These are phyloP conservation scores for Rhizophagus prolifer DNA, from an alignment of 192 early-diverging fungal genomes.

Conservation along the genomic window DNA sequence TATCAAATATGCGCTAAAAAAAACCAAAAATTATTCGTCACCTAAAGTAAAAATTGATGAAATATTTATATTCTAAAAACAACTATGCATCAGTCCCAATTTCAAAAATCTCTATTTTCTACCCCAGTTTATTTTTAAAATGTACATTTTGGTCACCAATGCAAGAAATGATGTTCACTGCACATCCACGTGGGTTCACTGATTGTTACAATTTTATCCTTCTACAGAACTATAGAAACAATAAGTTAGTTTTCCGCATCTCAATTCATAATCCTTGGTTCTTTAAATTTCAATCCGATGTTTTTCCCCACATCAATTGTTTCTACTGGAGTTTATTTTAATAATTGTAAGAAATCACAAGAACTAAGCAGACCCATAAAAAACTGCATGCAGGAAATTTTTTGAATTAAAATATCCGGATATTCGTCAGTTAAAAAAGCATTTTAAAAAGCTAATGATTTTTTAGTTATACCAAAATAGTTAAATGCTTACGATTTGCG, in stretches of 20 bases:
- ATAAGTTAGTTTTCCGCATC: too few species aligned
- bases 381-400: neutral
- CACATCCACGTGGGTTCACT: slow-evolving; percentile 5
- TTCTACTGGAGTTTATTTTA: too few species aligned
- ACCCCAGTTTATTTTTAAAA: neutral
- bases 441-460: too few species aligned
- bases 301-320: too few species aligned
- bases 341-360: too few species aligned
- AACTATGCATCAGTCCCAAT: neutral
- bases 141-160: neutral
- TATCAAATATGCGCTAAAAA: neutral
- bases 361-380: too few species aligned
- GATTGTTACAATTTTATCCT: neutral
- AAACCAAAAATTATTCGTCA: neutral
- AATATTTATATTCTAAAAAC: neutral
- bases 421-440: neutral
- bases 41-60: neutral
- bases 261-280: too few species aligned
- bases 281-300: too few species aligned
- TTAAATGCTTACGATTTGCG: neutral
- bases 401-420: neutral
- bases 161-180: neutral
- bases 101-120: neutral
- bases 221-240: slow-evolving; percentile 8
- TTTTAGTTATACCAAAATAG: neutral